A percentile compares a stretch with the other conserved stretches of the same genome.
Conservation (phyloP, 108 stramenopile species). For the Cyclostephanos tholiformis region DNA sequence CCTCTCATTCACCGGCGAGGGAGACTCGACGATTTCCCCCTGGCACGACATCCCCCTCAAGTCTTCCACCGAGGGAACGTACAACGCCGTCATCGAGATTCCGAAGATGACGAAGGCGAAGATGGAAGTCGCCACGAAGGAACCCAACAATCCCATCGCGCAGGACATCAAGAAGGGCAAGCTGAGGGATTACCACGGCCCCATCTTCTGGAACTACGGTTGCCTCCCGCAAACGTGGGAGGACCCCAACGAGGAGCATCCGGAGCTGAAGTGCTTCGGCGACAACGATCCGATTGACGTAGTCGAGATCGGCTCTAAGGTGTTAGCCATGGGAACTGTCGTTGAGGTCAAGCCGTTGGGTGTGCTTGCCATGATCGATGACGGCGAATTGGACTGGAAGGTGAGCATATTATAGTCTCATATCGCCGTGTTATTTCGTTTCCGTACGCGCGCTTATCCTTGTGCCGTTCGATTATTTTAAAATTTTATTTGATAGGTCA, state of each 20-base stretch:
- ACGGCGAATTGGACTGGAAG: slow-evolving; percentile 99
- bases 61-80: slow-evolving; percentile 54
- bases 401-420: slow-evolving; percentile 34
- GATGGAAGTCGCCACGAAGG: slow-evolving; percentile 99
- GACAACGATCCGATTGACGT: slow-evolving; percentile 99
- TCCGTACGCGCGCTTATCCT: no score
- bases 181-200: slow-evolving; percentile 97
- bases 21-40: slow-evolving; percentile 65
- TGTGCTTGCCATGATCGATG: slow-evolving; percentile 99
- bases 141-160: slow-evolving; percentile 95
- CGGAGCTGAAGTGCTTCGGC: slow-evolving; percentile 92
- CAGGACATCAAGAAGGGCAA: slow-evolving; percentile 99
- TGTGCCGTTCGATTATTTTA: no score
- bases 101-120: slow-evolving; percentile 99
- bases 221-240: slow-evolving; percentile 99
- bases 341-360: slow-evolving; percentile 95
- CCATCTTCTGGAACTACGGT: slow-evolving; percentile 99
- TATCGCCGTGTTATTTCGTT: neutral
- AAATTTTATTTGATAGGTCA: slow-evolving; percentile 10
- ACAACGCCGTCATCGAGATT: slow-evolving; percentile 98
- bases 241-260: slow-evolving; percentile 88
- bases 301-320: slow-evolving; percentile 94
- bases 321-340: slow-evolving; percentile 87
- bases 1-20: slow-evolving; percentile 75
- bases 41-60: slow-evolving; percentile 91